These are phyloP conservation scores for Colletotrichum sp. DNA, from an alignment of 2,329 filamentous ascomycete genomes.

Conservation along the genomic window DNA sequence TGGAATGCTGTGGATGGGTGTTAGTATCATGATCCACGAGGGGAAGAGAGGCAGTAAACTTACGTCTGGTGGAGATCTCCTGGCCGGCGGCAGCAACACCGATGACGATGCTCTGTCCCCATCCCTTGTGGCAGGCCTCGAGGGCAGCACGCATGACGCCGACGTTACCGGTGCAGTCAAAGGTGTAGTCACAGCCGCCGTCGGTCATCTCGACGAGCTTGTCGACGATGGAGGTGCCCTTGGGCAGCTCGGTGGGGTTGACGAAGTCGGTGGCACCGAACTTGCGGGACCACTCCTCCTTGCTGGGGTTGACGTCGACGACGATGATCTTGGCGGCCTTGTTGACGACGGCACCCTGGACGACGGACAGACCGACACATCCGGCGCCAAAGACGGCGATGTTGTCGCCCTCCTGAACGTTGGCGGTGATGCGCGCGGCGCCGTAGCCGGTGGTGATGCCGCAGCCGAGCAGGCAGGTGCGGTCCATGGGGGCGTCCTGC, in stretches of 20 bases:
- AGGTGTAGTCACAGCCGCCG: slow-evolving; percentile 97
- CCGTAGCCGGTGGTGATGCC: slow-evolving; percentile 99
- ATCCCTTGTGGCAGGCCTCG: slow-evolving; percentile 99
- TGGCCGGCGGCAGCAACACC: slow-evolving; percentile 96
- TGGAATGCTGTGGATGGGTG: slow-evolving; percentile 76
- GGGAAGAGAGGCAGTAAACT: slow-evolving; percentile 43
- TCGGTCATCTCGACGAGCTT: slow-evolving; percentile 97
- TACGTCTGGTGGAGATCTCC: slow-evolving; percentile 92
- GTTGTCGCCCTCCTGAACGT: slow-evolving; percentile 87
- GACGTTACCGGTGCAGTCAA: slow-evolving; percentile 98
- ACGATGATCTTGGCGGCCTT: slow-evolving; percentile 80
- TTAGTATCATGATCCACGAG: neutral
- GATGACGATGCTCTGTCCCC: slow-evolving; percentile 98
- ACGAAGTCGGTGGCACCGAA: slow-evolving; percentile 98
- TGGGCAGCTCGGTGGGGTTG: slow-evolving; percentile 80
- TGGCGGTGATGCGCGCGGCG: slow-evolving; percentile 91
- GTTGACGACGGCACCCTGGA: slow-evolving; percentile 90
- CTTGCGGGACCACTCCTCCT: slow-evolving; percentile 91
- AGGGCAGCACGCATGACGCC: slow-evolving; percentile 94
- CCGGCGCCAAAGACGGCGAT: slow-evolving; percentile 94
- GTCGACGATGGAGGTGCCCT: slow-evolving; percentile 83
- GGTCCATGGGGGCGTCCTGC: slow-evolving; percentile 90
- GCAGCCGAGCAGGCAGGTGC: slow-evolving; percentile 93
- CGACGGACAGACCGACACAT: slow-evolving; percentile 93
- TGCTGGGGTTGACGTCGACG: slow-evolving; percentile 79